These are phyloP conservation scores for Podospora sp. DNA, from an alignment of 495 filamentous ascomycete species.

Conservation along the genomic window DNA sequence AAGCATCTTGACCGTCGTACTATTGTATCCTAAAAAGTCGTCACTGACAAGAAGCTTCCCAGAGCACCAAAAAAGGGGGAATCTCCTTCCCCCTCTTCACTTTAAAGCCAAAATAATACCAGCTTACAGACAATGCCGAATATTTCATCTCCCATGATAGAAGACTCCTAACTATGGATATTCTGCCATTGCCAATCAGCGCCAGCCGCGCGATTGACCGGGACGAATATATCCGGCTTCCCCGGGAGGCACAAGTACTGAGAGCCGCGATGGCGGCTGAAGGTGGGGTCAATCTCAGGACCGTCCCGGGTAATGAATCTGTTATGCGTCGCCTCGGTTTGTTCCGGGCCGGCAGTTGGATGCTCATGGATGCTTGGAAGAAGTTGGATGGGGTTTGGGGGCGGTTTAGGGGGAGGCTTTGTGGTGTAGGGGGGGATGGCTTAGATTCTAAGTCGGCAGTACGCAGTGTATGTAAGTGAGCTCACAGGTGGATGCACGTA, in stretches of 20 bases:
- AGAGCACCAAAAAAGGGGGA: neutral
- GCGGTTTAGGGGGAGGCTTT: too few species aligned
- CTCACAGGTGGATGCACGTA: too few species aligned
- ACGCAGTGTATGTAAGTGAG: too few species aligned
- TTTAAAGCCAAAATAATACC: neutral
- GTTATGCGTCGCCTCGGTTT: neutral
- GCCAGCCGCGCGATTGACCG: neutral
- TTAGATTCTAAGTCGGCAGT: too few species aligned
- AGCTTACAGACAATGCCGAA: neutral
- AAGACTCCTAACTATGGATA: neutral
- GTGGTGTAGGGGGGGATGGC: too few species aligned
- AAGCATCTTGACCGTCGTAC: slow-evolving; percentile 18
- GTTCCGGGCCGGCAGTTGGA: neutral
- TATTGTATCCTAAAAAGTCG: too few species aligned
- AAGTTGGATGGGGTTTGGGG: too few species aligned
- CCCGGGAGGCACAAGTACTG: neutral
- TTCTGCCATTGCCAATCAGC: neutral
- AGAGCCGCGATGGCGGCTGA: neutral
- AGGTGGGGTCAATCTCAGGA: neutral
- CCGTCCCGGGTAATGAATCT: neutral
- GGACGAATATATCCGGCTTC: neutral
- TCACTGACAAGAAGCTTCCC: neutral
- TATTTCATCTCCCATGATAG: neutral
- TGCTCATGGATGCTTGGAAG: too few species aligned
- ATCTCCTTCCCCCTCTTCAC: neutral